phyloP scores from a whole-genome alignment of 2,329 filamentous ascomycete genomes.

The Fusarium nurragi region DNA sequence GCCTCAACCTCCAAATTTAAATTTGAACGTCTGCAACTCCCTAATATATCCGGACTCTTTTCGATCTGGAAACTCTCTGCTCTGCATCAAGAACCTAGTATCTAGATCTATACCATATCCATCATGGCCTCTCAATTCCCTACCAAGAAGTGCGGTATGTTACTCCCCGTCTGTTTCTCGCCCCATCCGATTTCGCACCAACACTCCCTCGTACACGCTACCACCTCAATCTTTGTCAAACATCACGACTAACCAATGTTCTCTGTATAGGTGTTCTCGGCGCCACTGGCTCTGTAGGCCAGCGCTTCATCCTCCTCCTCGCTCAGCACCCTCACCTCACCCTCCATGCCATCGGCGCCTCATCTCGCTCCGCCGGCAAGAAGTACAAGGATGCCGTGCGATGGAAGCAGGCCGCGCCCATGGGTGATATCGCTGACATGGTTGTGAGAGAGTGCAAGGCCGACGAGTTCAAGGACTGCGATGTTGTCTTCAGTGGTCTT shows the following conservation, averaged over 20 bases:
- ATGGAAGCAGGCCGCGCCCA: slow-evolving; percentile 92
- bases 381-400: slow-evolving; percentile 92
- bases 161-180: slow-evolving; percentile 14
- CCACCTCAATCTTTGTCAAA: neutral
- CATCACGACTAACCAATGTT: slow-evolving; percentile 12
- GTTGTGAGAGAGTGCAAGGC: slow-evolving; percentile 87
- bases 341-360: slow-evolving; percentile 90
- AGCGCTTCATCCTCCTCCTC: slow-evolving; percentile 93
- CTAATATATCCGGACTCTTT: neutral
- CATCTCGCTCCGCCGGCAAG: slow-evolving; percentile 88
- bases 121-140: slow-evolving; percentile 58
- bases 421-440: slow-evolving; percentile 81
- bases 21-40: slow-evolving; percentile 2
- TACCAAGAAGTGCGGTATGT: slow-evolving; percentile 68
- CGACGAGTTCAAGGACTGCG: slow-evolving; percentile 86
- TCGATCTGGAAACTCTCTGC: neutral
- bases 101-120: neutral
- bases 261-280: slow-evolving; percentile 74
- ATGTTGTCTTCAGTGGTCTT: slow-evolving; percentile 91
- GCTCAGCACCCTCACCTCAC: slow-evolving; percentile 86
- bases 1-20: slow-evolving; percentile 37
- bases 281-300: slow-evolving; percentile 92
- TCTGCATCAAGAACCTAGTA: neutral
- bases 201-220: neutral
- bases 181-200: slow-evolving; percentile 18